These are phyloP conservation scores for Exophiala bonariae DNA, from an alignment of 2,329 filamentous ascomycete species.

Conservation along the genomic window DNA sequence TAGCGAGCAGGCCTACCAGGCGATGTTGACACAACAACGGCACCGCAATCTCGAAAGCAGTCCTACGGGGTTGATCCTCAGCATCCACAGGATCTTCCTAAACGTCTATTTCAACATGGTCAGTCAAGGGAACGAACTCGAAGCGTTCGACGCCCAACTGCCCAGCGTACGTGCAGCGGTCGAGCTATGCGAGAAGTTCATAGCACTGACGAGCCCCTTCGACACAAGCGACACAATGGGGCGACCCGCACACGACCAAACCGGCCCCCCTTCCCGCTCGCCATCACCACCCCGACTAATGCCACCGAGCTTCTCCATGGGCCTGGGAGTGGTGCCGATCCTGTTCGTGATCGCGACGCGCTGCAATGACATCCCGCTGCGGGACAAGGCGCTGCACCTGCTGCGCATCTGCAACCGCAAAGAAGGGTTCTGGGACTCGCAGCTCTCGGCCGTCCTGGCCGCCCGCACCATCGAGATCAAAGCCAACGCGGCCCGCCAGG, in stretches of 20 bases:
- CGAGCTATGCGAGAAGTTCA: neutral
- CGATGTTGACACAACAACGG: neutral
- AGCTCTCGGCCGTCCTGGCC: constrained; percentile 10
- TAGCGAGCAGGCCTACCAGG: constrained; percentile 1
- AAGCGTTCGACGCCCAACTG: neutral
- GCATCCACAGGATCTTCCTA: neutral
- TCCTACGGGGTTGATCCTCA: neutral
- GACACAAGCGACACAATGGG: neutral
- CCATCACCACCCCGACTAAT: neutral
- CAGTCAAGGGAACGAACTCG: too few relatives aligned
- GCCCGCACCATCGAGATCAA: constrained; percentile 15
- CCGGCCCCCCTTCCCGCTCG: too few relatives aligned
- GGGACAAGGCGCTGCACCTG: constrained; percentile 62
- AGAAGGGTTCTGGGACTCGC: constrained; percentile 67
- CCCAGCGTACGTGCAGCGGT: neutral
- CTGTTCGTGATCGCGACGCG: constrained; percentile 68
- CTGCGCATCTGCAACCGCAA: constrained; percentile 60
- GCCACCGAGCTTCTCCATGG: constrained; percentile 54
- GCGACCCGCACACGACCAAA: too few relatives aligned
- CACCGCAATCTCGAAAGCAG: neutral
- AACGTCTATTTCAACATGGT: neutral
- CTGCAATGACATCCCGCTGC: constrained; percentile 66
- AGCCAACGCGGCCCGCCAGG: neutral
- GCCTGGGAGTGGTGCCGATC: constrained; percentile 64
- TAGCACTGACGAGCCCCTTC: neutral